Conservation (phyloP, 2,329 filamentous ascomycete species). For the Colletotrichum euphorbiae region DNA sequence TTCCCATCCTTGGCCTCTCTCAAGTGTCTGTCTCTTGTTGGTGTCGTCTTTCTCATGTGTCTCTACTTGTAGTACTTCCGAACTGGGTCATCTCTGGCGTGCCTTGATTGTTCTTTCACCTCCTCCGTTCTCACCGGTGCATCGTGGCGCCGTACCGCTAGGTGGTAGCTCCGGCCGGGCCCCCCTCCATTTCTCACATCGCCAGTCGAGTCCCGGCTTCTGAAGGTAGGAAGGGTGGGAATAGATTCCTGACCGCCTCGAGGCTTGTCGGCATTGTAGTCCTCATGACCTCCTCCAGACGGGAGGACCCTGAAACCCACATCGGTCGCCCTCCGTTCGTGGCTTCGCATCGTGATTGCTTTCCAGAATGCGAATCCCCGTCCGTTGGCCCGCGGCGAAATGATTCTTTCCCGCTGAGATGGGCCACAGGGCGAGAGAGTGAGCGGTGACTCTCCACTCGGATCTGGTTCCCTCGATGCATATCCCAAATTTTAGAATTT, state of each 20-base stretch:
- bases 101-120: not conserved
- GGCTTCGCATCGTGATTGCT: not conserved
- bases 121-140: not conserved
- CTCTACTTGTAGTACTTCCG: not conserved
- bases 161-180: not conserved
- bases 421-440: not conserved
- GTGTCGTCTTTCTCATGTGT: not conserved
- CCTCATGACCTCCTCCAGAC: constrained; percentile 30
- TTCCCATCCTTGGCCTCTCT: constrained; percentile 28
- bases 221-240: constrained; percentile 25
- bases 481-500: constrained; percentile 35
- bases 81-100: not conserved
- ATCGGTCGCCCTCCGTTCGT: constrained; percentile 28
- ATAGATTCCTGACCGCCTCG: constrained; percentile 36
- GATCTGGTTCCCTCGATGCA: constrained; percentile 31
- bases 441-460: constrained; percentile 21
- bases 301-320: constrained; percentile 39
- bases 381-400: not conserved
- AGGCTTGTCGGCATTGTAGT: constrained; percentile 26
- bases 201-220: not conserved
- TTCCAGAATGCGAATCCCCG: not conserved
- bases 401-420: not conserved
- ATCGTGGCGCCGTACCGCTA: constrained; percentile 7
- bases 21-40: constrained; percentile 9
- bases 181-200: not conserved